phyloP scores from a whole-genome alignment of 2,329 filamentous ascomycete species.

The Nigrospora oryzae region DNA sequence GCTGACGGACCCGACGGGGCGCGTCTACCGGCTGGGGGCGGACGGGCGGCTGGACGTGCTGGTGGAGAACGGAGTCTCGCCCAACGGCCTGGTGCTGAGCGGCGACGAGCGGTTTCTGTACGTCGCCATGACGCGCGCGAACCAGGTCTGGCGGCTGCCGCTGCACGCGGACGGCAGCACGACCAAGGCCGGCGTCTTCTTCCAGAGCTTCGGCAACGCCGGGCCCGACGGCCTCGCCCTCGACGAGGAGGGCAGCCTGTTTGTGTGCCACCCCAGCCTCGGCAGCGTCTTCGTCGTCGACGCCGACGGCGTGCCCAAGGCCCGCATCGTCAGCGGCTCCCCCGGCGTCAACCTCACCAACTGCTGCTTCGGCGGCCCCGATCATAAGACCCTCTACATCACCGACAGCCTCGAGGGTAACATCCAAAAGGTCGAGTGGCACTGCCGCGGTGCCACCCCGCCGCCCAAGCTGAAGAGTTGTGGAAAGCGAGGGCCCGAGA shows the following conservation, averaged over 20 bases:
- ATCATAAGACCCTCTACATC: conserved; percentile 28
- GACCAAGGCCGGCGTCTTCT: conserved; percentile 28
- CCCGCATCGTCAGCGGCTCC: conserved; percentile 22
- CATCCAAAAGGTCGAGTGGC: conserved; percentile 22
- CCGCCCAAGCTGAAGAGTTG: neutral
- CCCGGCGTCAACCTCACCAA: conserved; percentile 27
- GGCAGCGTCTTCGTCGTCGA: conserved; percentile 28
- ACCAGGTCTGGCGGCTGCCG: conserved; percentile 31
- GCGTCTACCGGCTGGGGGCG: conserved; percentile 25
- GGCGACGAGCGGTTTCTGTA: conserved; percentile 28
- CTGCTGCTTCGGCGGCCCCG: conserved; percentile 28
- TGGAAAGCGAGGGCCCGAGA: no score
- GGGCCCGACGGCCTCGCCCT: conserved; percentile 29
- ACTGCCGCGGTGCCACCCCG: conserved; percentile 16
- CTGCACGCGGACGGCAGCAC: conserved; percentile 27
- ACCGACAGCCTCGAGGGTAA: conserved; percentile 30
- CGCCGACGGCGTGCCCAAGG: conserved; percentile 24
- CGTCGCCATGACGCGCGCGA: conserved; percentile 29
- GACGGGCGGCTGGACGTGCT: conserved; percentile 27
- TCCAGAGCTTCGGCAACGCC: conserved; percentile 29
- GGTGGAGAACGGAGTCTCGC: conserved; percentile 27
- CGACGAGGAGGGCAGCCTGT: conserved; percentile 28
- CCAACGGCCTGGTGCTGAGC: conserved; percentile 28
- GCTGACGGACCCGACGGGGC: conserved; percentile 29
- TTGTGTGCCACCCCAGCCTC: conserved; percentile 25